phyloP scores from a whole-genome alignment of 306 rosid species.

The cucumber (Cucumis sativus) region DNA sequence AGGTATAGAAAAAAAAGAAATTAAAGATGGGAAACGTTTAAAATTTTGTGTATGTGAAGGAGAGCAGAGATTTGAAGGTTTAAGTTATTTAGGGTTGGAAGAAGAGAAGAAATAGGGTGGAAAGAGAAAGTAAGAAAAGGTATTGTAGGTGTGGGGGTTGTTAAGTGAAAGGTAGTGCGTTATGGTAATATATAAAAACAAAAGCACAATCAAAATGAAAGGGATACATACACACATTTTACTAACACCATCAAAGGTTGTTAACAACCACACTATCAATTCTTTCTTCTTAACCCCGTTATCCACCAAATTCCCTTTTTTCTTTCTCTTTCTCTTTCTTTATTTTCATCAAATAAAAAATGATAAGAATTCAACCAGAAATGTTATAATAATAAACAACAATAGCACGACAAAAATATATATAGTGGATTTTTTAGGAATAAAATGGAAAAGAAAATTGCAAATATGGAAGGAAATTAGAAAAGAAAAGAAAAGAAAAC shows the following conservation, averaged over 20 bases:
- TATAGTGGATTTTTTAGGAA: neutral
- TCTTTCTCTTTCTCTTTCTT: neutral
- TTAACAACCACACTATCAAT: conserved; percentile 15
- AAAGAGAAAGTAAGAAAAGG: no score
- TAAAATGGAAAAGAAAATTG: neutral
- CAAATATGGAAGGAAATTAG: neutral
- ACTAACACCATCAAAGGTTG: conserved; percentile 8
- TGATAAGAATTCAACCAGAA: neutral
- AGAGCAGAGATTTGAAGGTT: no score
- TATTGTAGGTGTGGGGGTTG: no score
- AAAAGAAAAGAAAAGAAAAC: neutral
- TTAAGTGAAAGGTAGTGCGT: neutral
- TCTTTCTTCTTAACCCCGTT: conserved; percentile 30
- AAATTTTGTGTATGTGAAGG: no score
- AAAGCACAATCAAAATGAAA: neutral
- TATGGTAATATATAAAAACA: neutral
- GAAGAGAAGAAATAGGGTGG: neutral
- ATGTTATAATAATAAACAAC: neutral
- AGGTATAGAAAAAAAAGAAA: no score
- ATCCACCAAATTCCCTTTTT: conserved; percentile 4
- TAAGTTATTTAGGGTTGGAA: no score
- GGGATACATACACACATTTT: neutral
- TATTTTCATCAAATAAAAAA: neutral
- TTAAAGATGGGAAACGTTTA: no score
- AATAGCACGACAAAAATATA: neutral